Evolutionary conservation across 129 eudicot genomes (phyloP), one percentile per base, ranked within the genome.

Genomic region (Artemisia tridentata): DNA sequence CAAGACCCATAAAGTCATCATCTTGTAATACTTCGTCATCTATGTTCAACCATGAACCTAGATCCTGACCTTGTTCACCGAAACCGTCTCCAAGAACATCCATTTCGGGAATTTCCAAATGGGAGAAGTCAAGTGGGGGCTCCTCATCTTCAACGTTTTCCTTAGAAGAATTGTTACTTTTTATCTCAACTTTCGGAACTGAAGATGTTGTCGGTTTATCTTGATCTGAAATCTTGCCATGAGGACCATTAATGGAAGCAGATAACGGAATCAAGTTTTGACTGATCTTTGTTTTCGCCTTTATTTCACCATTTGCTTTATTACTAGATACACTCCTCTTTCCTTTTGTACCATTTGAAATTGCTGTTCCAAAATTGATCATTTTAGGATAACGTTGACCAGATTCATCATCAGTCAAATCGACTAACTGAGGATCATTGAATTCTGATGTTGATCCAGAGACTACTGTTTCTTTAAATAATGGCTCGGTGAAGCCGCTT

Each of bases 31-130:
- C 83, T 11, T 85, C 95, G 62, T 91, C 97, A 56, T 91, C 97
- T 15, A 91, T 83, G 77, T 86, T 86, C 78, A 91, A 84, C 97
- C 97, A 91, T 52, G 97, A 88, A 31, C 88, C 92, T 58, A 91
- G 57, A 64, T 91, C 97, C 71, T 86, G 82, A 66, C 90, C 95
- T 73, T 91, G 90, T 71, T 80, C 92, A 60, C 88, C 88, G 54
- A 90, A 84, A 77, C 56, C 92, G 52, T 81, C 92, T 54, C 88
- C 88, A 63, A 90, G 85, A 79, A 65, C 97, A 61, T 85, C 95
- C 83, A 88, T 85, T 18, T 67, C 90, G 15, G 95, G 90, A 38
- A 88, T 50, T 69, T 85, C 88, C 76, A 88, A 72, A 67, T 75
- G 73, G 17, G 91, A 84, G 34, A 86, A 87, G 67, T 84, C 95